A percentile compares a stretch with the other conserved stretches of the same genome.
These are phyloP conservation scores for Talaromyces borbonicus DNA, from an alignment of 495 filamentous ascomycete genomes.

Conservation along the genomic window DNA sequence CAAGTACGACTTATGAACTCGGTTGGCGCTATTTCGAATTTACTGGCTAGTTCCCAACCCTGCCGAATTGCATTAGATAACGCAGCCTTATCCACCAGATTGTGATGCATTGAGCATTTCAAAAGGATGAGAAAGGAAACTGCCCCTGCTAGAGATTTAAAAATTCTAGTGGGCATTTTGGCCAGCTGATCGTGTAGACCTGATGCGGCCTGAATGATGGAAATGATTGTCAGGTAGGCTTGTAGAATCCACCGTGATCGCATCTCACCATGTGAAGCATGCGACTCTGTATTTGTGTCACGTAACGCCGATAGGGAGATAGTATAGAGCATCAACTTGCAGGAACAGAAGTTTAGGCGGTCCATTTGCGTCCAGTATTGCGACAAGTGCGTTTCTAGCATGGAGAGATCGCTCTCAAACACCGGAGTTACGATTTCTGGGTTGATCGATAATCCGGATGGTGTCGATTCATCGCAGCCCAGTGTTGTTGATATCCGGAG, in stretches of 20 bases:
- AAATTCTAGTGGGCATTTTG: neutral
- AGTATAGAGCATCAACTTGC: constrained; percentile 1
- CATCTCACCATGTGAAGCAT: neutral
- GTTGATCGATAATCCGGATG: neutral
- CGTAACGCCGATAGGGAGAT: neutral
- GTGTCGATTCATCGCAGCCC: neutral
- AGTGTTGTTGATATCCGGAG: neutral
- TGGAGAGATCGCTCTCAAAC: neutral
- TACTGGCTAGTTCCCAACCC: neutral
- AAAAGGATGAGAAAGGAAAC: constrained; percentile 2
- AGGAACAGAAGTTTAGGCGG: neutral
- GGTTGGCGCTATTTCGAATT: neutral
- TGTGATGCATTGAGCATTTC: neutral
- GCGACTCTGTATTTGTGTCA: neutral
- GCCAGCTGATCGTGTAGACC: neutral
- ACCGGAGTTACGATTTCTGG: neutral
- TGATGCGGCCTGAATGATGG: neutral
- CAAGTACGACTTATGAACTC: neutral
- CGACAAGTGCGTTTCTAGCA: neutral
- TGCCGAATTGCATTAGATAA: neutral
- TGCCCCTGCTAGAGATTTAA: neutral
- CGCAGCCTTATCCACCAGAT: neutral
- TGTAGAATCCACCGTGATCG: constrained; percentile 1
- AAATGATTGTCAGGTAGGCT: neutral
- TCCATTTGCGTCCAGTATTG: neutral